Evolutionary conservation across 805 yeast genomes (phyloP).

Genomic region (Ogataea neopini): DNA sequence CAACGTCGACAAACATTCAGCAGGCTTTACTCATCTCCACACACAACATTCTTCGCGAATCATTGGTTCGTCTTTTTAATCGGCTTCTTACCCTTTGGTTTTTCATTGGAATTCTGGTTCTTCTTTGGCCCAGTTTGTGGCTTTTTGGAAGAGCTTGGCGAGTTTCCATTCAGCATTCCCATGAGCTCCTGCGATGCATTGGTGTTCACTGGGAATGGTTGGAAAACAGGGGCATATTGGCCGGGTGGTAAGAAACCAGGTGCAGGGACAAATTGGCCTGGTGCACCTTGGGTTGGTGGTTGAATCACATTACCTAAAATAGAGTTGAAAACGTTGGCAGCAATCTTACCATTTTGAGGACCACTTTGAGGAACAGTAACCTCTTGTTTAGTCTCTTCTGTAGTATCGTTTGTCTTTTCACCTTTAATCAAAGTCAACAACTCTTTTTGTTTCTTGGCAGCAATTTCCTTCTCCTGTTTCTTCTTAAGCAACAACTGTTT

Average conservation of each 20-base stretch:
- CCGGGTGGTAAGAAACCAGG: conserved; percentile 8
- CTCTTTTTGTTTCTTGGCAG: conserved; percentile 41
- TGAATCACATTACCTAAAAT: conserved; percentile 29
- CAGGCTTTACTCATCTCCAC: no score
- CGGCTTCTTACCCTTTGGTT: neutral
- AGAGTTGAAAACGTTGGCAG: conserved; percentile 32
- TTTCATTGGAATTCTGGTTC: neutral
- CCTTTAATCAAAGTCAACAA: conserved; percentile 46
- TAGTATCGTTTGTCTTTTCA: conserved; percentile 15
- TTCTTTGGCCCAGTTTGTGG: neutral
- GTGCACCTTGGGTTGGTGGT: no score
- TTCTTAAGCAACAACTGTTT: conserved; percentile 23
- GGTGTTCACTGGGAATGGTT: conserved; percentile 9
- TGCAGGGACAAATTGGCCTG: neutral
- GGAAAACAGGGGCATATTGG: conserved; percentile 10
- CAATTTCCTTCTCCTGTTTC: conserved; percentile 29
- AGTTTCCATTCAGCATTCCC: conserved; percentile 18
- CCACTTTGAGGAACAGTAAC: no score
- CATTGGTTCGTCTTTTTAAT: no score
- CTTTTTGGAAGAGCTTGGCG: neutral
- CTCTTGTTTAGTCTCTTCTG: neutral
- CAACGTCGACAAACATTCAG: neutral
- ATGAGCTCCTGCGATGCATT: conserved; percentile 21
- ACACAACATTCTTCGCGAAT: no score
- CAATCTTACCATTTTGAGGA: conserved; percentile 18